A percentile compares a stretch with the other conserved stretches of the same genome.
These are phyloP conservation scores for Fusarium torreyae DNA, from an alignment of 2,329 filamentous ascomycete genomes.

Conservation along the genomic window DNA sequence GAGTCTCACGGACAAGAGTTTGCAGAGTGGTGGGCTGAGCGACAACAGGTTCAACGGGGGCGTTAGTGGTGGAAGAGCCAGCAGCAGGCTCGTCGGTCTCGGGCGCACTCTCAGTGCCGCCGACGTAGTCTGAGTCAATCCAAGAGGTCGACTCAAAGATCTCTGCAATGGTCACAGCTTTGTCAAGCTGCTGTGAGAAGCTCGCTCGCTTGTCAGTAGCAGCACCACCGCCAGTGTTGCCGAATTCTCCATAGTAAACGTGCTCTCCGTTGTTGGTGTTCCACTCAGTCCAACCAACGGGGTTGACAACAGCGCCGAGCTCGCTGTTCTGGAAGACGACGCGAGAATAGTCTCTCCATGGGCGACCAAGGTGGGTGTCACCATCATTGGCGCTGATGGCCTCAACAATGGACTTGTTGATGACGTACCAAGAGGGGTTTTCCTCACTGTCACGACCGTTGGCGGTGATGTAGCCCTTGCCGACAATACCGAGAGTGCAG, in stretches of 20 bases:
- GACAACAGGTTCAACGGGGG: neutral
- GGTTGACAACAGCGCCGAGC: constrained; percentile 56
- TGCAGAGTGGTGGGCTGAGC: constrained; percentile 14
- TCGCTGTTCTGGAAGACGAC: constrained; percentile 65
- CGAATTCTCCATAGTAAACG: constrained; percentile 71
- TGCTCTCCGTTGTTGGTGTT: constrained; percentile 63
- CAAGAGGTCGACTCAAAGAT: constrained; percentile 32
- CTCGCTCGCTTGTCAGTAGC: constrained; percentile 65
- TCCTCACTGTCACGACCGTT: constrained; percentile 57
- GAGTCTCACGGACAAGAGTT: constrained; percentile 6
- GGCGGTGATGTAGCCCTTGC: constrained; percentile 57
- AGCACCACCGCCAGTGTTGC: constrained; percentile 70
- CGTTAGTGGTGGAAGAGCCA: neutral
- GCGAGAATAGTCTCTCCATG: constrained; percentile 62
- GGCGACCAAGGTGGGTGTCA: constrained; percentile 62
- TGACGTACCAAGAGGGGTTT: constrained; percentile 60
- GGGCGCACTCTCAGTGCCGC: neutral
- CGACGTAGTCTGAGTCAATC: constrained; percentile 31
- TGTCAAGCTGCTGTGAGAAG: constrained; percentile 55
- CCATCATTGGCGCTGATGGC: constrained; percentile 48
- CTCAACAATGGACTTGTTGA: constrained; percentile 59
- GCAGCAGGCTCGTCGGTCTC: constrained; percentile 4
- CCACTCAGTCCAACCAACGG: constrained; percentile 71
- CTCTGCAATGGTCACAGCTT: constrained; percentile 18
- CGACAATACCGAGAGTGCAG: constrained; percentile 57